A percentile compares a stretch with the other conserved stretches of the same genome.
Evolutionary conservation across 495 filamentous ascomycete species (phyloP).

Genomic region (Aspergillus conjunctus): DNA sequence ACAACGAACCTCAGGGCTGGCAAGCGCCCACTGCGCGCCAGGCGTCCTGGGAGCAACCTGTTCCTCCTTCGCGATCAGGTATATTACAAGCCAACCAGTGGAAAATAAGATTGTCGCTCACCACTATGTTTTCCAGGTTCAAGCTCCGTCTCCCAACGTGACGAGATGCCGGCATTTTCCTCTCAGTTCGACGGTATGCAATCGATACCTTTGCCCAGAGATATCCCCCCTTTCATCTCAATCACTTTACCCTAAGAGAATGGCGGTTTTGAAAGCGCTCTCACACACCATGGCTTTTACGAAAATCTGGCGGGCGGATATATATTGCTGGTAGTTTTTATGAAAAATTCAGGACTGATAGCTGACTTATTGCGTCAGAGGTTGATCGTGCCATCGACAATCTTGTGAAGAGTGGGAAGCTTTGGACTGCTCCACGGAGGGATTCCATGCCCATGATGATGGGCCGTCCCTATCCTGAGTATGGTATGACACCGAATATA

Average conservation of each 20-base stretch:
- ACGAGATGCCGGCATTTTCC: slow-evolving; percentile 78
- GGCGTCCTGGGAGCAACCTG: slow-evolving; percentile 80
- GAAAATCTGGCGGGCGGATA: too few relatives aligned
- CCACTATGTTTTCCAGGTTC: slow-evolving; percentile 57
- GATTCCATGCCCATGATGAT: slow-evolving; percentile 80
- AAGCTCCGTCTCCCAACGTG: slow-evolving; percentile 73
- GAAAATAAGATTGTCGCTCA: slow-evolving; percentile 6
- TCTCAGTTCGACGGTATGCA: slow-evolving; percentile 88
- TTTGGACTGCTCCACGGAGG: slow-evolving; percentile 79
- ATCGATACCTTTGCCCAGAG: slow-evolving; percentile 8
- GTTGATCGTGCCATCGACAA: slow-evolving; percentile 96
- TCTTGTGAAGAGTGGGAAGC: slow-evolving; percentile 91
- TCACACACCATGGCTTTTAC: too few relatives aligned
- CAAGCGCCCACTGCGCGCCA: slow-evolving; percentile 63
- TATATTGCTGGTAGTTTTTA: not conserved
- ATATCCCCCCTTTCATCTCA: not conserved
- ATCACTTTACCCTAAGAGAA: not conserved
- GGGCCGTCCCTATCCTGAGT: slow-evolving; percentile 62
- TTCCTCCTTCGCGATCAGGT: slow-evolving; percentile 87
- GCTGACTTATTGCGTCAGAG: slow-evolving; percentile 61
- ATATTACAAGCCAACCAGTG: slow-evolving; percentile 29
- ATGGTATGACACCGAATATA: slow-evolving; percentile 43
- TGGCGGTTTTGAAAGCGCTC: not conserved
- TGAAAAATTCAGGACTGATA: slow-evolving; percentile 17
- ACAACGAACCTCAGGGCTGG: slow-evolving; percentile 80